Evolutionary conservation across 176 grass and related monocot species (phyloP).

Genomic region (Triticum turgidum): DNA sequence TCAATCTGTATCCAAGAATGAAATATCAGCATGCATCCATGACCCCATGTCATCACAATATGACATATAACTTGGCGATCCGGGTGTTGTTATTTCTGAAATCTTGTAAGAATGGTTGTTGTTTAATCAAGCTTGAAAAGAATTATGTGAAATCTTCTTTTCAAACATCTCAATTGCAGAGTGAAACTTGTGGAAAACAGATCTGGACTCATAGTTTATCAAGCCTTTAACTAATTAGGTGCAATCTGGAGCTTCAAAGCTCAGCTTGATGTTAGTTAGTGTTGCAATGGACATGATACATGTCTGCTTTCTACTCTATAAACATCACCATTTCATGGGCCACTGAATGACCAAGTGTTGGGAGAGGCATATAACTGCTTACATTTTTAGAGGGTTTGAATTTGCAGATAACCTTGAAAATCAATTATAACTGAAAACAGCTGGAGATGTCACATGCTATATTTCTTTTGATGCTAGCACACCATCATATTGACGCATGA

Average conservation of each 20-base stretch:
- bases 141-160: background rate
- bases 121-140: background rate
- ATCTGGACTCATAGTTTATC: background rate
- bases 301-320: slow-evolving; percentile 1
- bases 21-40: background rate
- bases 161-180: background rate
- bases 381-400: background rate
- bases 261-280: background rate
- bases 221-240: background rate
- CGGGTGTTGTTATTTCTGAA: slow-evolving; percentile 1
- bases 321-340: background rate
- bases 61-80: background rate
- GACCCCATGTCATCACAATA: background rate
- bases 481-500: slow-evolving; percentile 1
- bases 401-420: background rate
- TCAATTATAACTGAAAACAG: background rate
- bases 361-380: background rate
- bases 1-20: background rate
- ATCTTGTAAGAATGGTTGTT: background rate
- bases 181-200: background rate
- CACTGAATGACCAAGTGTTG: background rate
- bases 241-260: no score
- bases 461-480: background rate
- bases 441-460: background rate
- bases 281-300: background rate